These are phyloP conservation scores for Austroboletus rostrupii DNA, from an alignment of 1,284 basidiomycete species.

Conservation along the genomic window DNA sequence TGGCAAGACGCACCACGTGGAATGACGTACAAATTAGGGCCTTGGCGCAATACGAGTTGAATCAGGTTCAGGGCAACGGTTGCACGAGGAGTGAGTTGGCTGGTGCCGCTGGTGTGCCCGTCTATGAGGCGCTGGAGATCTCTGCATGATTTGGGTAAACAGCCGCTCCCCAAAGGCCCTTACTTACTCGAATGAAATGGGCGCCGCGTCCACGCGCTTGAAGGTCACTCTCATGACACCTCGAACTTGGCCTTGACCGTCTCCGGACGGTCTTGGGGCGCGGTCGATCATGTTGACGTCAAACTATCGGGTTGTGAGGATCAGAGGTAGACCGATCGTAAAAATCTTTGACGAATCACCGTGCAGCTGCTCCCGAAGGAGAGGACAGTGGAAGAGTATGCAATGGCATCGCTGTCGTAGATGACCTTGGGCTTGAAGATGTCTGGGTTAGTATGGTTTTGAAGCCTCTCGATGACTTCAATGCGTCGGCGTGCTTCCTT, in stretches of 20 bases:
- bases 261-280: conserved; percentile 4
- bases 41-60: conserved; percentile 29
- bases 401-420: conserved; percentile 40
- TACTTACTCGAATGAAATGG: conserved; percentile 25
- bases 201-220: conserved; percentile 28
- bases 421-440: conserved; percentile 32
- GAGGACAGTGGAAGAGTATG: conserved; percentile 31
- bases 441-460: conserved; percentile 22
- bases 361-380: conserved; percentile 24
- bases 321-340: not conserved
- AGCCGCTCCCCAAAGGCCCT: no score
- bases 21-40: conserved; percentile 25
- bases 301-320: conserved; percentile 16
- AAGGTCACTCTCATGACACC: conserved; percentile 16
- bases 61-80: conserved; percentile 25
- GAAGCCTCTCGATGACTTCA: conserved; percentile 34
- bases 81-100: conserved; percentile 23
- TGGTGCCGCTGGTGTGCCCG: conserved; percentile 15
- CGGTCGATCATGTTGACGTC: conserved; percentile 31
- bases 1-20: not conserved
- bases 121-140: conserved; percentile 26
- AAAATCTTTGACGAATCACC: conserved; percentile 9
- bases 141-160: conserved; percentile 13
- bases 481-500: conserved; percentile 17
- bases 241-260: conserved; percentile 14